Conservation (phyloP, 2,329 filamentous ascomycete genomes). For the Akanthomyces lecanii region DNA sequence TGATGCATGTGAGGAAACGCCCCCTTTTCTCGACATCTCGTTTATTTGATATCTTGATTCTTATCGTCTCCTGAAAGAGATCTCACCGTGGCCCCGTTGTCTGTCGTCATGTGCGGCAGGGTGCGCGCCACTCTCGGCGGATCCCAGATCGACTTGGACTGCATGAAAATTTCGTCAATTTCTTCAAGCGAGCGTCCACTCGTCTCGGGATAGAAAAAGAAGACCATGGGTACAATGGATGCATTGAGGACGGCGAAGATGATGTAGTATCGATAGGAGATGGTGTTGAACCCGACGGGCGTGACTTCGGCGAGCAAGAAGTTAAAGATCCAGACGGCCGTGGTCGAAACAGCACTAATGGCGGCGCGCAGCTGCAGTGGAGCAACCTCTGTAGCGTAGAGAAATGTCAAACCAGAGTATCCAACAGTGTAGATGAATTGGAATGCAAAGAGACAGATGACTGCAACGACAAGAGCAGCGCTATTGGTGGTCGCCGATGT, state of each 20-base stretch:
- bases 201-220: slow-evolving; percentile 43
- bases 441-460: slow-evolving; percentile 56
- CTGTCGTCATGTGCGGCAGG: slow-evolving; percentile 9
- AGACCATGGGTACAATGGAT: slow-evolving; percentile 38
- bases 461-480: slow-evolving; percentile 15
- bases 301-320: slow-evolving; percentile 55
- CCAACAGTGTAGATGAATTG: slow-evolving; percentile 63
- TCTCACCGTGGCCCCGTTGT: background rate
- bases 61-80: slow-evolving; percentile 2
- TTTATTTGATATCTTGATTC: slow-evolving; percentile 2
- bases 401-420: slow-evolving; percentile 57
- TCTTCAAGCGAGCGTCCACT: slow-evolving; percentile 53
- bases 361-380: slow-evolving; percentile 39
- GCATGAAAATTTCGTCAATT: slow-evolving; percentile 43
- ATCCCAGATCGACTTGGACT: slow-evolving; percentile 18
- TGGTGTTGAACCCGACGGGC: slow-evolving; percentile 56
- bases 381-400: slow-evolving; percentile 49
- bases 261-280: slow-evolving; percentile 41
- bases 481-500: slow-evolving; percentile 9
- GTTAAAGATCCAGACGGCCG: slow-evolving; percentile 22
- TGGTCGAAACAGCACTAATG: slow-evolving; percentile 48
- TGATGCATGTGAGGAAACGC: background rate
- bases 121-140: slow-evolving; percentile 12
- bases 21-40: background rate
- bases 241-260: slow-evolving; percentile 42